Base-by-base conservation (phyloP, 495 filamentous ascomycete genomes). In the Podospora pseudocomata region DNA sequence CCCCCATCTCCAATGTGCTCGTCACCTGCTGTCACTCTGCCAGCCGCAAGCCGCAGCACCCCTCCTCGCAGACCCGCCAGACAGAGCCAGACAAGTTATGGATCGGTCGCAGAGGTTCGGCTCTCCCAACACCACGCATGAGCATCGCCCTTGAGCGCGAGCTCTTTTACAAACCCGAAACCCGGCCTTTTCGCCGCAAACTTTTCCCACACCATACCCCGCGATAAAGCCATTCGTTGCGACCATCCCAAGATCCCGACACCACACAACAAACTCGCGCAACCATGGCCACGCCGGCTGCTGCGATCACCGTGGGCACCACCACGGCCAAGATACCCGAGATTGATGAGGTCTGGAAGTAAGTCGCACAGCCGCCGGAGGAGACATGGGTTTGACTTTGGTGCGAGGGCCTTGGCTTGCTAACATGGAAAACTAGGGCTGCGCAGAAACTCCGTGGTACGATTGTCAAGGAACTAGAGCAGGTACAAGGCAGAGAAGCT, bases 401-500 rank as follows among this genome's bases (percentile, higher is more conserved):
- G 5, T 39, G 34, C 34, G 34, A n/a, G 23, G 23, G 56, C 39
- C 20, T 5, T 6, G 2, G n/a, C 15, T 68, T 60, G 7, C 70
- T 76, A 68, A 75, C 68, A 15, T 32, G 27, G 5, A 28, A 7
- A 34, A 56, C 9, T 27, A 79, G 77, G 65, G 34, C 61, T 7
- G 76, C 75, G 56, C 69, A 74, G 59, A 78, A 72, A 60, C 26
- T 68, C 20, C 72, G 73, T 20, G 62, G 18, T 63, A 62, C 71
- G 1, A 70, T 78, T 56, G 44, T 67, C 20, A 79, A 77, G 65
- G 73, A 78, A 66, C 63, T 75, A 20, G 78, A 86, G 56, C 79
- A 86, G 57, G 70, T 83, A 62, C 80, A 81, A 61, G 79, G 86
- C 19, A 65, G 58, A 2, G 69, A 55, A 63, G 80, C 78, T 66